These are phyloP conservation scores for Kwoniella bestiolae DNA, from an alignment of 768 basidiomycete species.

Conservation along the genomic window DNA sequence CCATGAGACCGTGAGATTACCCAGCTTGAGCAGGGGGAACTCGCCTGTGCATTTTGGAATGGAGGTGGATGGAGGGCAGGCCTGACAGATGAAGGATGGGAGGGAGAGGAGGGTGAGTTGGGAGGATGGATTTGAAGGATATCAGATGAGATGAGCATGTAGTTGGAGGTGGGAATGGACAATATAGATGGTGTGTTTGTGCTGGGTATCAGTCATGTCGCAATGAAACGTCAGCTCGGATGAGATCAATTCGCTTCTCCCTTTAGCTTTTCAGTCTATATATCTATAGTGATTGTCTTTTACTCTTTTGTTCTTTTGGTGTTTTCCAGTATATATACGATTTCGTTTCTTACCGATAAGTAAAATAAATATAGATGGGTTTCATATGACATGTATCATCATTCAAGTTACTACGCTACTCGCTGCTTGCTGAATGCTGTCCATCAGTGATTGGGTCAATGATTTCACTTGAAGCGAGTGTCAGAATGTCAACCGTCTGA, in stretches of 20 bases:
- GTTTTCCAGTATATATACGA: not conserved
- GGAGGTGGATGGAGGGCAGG: conserved; percentile 51
- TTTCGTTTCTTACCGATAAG: not conserved
- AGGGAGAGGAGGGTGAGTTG: not conserved
- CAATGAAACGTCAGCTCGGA: no score
- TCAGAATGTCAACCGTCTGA: no score
- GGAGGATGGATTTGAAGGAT: not conserved
- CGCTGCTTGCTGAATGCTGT: no score
- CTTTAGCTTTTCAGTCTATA: not conserved
- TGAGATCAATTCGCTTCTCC: not conserved
- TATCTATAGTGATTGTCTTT: not conserved
- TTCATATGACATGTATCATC: not conserved
- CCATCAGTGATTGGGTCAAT: no score
- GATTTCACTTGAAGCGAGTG: no score
- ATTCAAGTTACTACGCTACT: no score
- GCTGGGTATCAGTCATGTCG: no score
- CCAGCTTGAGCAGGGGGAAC: conserved; percentile 50
- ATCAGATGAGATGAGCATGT: not conserved
- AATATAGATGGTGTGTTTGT: not conserved
- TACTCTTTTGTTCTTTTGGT: conserved; percentile 1
- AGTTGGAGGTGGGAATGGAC: not conserved
- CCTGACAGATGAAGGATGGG: conserved; percentile 24
- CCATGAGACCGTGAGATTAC: conserved; percentile 30
- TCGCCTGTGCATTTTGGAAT: conserved; percentile 45
- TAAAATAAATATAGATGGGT: conserved; percentile 1